Base-by-base conservation (phyloP, 495 filamentous ascomycete species). In the Xylaria flabelliformis region DNA sequence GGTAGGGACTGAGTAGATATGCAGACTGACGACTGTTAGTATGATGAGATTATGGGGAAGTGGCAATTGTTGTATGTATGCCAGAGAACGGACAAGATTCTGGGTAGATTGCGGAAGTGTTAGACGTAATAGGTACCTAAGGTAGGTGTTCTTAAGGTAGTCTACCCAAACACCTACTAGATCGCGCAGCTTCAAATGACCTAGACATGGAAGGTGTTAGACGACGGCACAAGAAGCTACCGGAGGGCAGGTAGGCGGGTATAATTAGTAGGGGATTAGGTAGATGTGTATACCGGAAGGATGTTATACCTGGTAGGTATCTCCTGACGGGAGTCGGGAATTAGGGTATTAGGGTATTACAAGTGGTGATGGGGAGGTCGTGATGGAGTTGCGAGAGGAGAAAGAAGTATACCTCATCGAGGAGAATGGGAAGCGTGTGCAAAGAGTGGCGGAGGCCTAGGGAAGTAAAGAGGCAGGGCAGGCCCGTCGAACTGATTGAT, bases 121-220 rank as follows among this genome's bases (percentile, higher is more conserved):
- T 34, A 17, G 46, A 42, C n/a, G 68, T 29, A 46, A 3, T 15
- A 53, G 41, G 41, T 62, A 58, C 15, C 19, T 26, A 62, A 29
- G 6, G 42, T 26, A 19, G 42, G 42, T 46, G 17, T 26, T 15
- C 6, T 53, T 3, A 64, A 39, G 55, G 29, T 59, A 36, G 26
- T 15, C 26, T 36, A 36, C 55, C 51, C 21, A 26, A 24, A 26
- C 51, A 29, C 51, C 51, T 12, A 24, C 51, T 53, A 26, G 50
- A 53, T 53, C 50, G 51, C 21, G 46, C 12, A 56, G 59, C 29
- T 64, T 63, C 34, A 46, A 19, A 64, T 62, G 24, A 53, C 48
- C 63, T 66, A 19, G 41, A 65, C 21, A 74, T 44, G 29, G 75
- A 64, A 69, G 62, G 62, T 26, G 41, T 67, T 41, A 66, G 51